Evolutionary conservation across 305 asterid genomes (phyloP).

Genomic region (Fraxinus velutina): DNA sequence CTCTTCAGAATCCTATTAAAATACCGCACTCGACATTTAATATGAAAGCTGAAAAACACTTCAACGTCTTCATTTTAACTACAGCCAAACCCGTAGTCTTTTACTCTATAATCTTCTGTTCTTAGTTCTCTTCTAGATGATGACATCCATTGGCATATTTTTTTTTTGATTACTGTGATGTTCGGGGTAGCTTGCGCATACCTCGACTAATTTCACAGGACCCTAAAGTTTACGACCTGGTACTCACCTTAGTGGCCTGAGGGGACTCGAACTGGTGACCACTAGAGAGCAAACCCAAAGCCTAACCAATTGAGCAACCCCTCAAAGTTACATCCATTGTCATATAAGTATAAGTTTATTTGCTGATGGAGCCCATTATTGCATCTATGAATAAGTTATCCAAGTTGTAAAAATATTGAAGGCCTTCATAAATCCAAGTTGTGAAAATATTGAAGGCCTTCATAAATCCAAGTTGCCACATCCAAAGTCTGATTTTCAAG

Average conservation of each 20-base stretch:
- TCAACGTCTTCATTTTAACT: not conserved
- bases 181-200: no score
- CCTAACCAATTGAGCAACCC: no score
- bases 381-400: not conserved
- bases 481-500: not conserved
- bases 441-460: not conserved
- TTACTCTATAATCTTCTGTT: not conserved
- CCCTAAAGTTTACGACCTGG: no score
- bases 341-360: not conserved
- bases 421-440: not conserved
- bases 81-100: not conserved
- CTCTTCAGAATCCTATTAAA: not conserved
- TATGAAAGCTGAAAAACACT: not conserved
- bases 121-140: not conserved
- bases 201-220: no score
- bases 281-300: no score
- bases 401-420: not conserved
- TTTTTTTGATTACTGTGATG: no score
- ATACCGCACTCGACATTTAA: not conserved
- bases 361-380: not conserved
- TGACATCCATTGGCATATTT: not conserved
- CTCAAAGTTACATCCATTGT: not conserved
- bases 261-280: no score
- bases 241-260: no score
- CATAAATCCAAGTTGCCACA: not conserved